Evolutionary conservation across 371 early-diverging fungal genomes (phyloP).

Genomic region (Choanephora cucurbitarum): DNA sequence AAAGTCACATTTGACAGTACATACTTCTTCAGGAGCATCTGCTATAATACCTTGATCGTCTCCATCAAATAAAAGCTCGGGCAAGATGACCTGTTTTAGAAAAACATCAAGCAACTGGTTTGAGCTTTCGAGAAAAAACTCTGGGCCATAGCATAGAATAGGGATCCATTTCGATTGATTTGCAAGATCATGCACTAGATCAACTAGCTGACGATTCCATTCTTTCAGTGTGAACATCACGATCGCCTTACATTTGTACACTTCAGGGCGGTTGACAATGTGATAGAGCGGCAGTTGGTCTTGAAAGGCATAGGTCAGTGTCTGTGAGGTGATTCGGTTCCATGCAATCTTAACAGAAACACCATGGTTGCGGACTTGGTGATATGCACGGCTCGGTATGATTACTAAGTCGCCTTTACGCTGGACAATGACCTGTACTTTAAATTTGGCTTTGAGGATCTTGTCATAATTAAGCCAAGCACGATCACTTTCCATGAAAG

Average conservation of each 20-base stretch:
- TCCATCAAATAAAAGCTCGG: slow-evolving; percentile 23
- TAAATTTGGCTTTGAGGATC: slow-evolving; percentile 7
- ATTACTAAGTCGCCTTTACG: slow-evolving; percentile 40
- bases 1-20: slow-evolving; percentile 34
- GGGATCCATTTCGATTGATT: not conserved
- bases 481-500: slow-evolving; percentile 42
- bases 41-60: not conserved
- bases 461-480: slow-evolving; percentile 24
- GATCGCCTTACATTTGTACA: slow-evolving; percentile 40
- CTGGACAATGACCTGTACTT: slow-evolving; percentile 31
- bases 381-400: slow-evolving; percentile 42
- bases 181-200: not conserved
- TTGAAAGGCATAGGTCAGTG: slow-evolving; percentile 24
- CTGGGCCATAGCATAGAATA: not conserved
- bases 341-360: slow-evolving; percentile 41
- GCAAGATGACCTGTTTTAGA: slow-evolving; percentile 16
- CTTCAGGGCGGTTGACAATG: slow-evolving; percentile 35
- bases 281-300: slow-evolving; percentile 38
- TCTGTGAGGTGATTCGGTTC: slow-evolving; percentile 36
- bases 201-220: slow-evolving; percentile 16
- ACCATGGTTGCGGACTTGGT: slow-evolving; percentile 41
- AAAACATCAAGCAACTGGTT: slow-evolving; percentile 18
- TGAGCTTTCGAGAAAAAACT: slow-evolving; percentile 13
- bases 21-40: slow-evolving; percentile 14
- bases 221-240: slow-evolving; percentile 21